A percentile compares a stretch with the other conserved stretches of the same genome.
phyloP scores from a whole-genome alignment of 352 stramenopile species.

The Phytopythium ostracodes region DNA sequence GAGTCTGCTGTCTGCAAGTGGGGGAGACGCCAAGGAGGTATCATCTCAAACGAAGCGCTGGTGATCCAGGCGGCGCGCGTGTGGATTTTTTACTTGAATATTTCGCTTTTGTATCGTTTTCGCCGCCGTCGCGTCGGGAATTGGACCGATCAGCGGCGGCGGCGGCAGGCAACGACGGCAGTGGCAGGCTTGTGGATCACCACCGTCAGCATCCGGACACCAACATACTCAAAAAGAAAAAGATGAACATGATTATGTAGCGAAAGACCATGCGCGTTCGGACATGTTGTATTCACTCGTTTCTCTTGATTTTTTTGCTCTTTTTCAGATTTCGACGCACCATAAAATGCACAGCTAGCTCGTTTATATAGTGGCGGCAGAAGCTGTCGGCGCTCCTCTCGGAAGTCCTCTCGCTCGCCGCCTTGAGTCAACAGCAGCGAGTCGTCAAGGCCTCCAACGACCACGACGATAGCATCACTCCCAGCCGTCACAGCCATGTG shows the following conservation, averaged over 20 bases:
- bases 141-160: not conserved
- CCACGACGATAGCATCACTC: not conserved
- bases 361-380: not conserved
- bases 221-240: not conserved
- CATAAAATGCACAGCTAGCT: not conserved
- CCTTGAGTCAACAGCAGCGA: not conserved
- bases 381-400: not conserved
- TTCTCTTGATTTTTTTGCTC: not conserved
- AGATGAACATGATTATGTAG: not conserved
- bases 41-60: not conserved
- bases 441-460: not conserved
- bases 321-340: not conserved
- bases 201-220: not conserved
- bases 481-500: not conserved
- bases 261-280: not conserved
- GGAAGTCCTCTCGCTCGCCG: not conserved
- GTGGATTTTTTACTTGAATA: slow-evolving; percentile 1
- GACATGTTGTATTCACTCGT: slow-evolving; percentile 4
- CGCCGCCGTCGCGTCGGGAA: not conserved
- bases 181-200: not conserved
- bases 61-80: not conserved
- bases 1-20: not conserved
- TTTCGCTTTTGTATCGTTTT: not conserved
- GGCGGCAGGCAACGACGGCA: not conserved
- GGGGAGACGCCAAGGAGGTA: not conserved